Evolutionary conservation across 768 basidiomycete species (phyloP).

Genomic region (Coprinellus micaceus): DNA sequence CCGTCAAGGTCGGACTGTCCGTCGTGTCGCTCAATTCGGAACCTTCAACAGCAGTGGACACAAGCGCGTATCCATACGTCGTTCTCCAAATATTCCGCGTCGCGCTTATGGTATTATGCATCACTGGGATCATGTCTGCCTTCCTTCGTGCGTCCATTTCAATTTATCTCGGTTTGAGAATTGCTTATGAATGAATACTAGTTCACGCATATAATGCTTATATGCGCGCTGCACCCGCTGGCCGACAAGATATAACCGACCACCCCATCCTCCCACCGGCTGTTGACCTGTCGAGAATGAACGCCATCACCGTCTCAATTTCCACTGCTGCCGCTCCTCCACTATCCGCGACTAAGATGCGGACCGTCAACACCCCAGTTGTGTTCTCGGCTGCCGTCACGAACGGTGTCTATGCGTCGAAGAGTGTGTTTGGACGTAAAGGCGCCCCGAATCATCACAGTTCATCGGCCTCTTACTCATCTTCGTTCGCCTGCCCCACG

Average conservation of each 20-base stretch:
- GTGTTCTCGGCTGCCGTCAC: background rate
- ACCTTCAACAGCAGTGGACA: background rate
- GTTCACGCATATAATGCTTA: conserved; percentile 10
- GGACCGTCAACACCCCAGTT: conserved; percentile 3
- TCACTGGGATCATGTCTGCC: conserved; percentile 23
- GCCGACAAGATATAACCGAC: background rate
- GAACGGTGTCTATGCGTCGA: background rate
- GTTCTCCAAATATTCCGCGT: conserved; percentile 16
- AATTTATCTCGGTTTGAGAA: conserved; percentile 5
- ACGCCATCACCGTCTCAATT: conserved; percentile 12
- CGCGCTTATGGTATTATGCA: conserved; percentile 19
- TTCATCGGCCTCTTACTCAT: conserved; percentile 6
- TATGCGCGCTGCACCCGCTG: background rate
- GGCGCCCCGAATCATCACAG: background rate
- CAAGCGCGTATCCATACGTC: conserved; percentile 2
- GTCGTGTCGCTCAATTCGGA: conserved; percentile 6
- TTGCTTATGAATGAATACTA: conserved; percentile 5
- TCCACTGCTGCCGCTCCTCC: conserved; percentile 3
- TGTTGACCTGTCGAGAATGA: conserved; percentile 8
- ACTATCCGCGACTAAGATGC: conserved; percentile 3
- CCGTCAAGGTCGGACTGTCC: conserved; percentile 8
- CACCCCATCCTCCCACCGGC: conserved; percentile 6
- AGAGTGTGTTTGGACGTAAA: background rate
- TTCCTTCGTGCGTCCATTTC: conserved; percentile 23
- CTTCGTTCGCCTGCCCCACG: conserved; percentile 7